phyloP scores from a whole-genome alignment of 23 red algal genomes.

The Gracilaria vermiculophylla region DNA sequence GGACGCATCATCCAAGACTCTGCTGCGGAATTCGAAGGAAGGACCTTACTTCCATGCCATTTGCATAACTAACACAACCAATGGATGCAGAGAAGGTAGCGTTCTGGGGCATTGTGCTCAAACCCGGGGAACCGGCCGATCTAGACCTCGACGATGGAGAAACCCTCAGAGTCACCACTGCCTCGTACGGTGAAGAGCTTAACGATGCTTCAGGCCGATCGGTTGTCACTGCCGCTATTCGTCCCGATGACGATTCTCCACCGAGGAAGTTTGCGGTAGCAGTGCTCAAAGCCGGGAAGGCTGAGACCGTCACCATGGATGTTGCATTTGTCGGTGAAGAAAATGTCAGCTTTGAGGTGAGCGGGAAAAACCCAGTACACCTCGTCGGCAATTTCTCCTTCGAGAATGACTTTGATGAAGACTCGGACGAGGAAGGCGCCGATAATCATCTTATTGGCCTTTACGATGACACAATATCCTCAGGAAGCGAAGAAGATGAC shows the following conservation, averaged over 20 bases:
- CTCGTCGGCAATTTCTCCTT: slow-evolving; percentile 63
- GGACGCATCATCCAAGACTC: too few relatives aligned
- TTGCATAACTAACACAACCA: not conserved
- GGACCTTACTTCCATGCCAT: not conserved
- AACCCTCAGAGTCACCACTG: slow-evolving; percentile 51
- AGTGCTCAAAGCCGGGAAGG: slow-evolving; percentile 53
- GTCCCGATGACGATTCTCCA: slow-evolving; percentile 7
- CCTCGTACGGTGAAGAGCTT: slow-evolving; percentile 60
- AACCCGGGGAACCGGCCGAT: slow-evolving; percentile 55
- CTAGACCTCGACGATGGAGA: slow-evolving; percentile 67
- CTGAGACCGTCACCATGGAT: slow-evolving; percentile 51
- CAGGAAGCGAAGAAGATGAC: slow-evolving; percentile 46
- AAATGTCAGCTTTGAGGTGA: slow-evolving; percentile 52
- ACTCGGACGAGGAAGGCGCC: slow-evolving; percentile 39
- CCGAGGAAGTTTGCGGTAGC: slow-evolving; percentile 30
- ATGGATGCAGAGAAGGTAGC: slow-evolving; percentile 60
- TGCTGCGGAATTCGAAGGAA: too few relatives aligned
- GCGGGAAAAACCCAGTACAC: slow-evolving; percentile 63
- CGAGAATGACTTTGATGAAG: slow-evolving; percentile 40
- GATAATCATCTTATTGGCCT: slow-evolving; percentile 33
- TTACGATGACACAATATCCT: slow-evolving; percentile 39
- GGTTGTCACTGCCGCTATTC: slow-evolving; percentile 51
- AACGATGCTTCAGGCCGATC: slow-evolving; percentile 47
- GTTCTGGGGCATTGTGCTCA: slow-evolving; percentile 70
- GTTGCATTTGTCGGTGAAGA: slow-evolving; percentile 52